A percentile compares a stretch with the other conserved stretches of the same genome.
Evolutionary conservation across 2,329 filamentous ascomycete species (phyloP).

Genomic region (Byssoonygena ceratinophila): DNA sequence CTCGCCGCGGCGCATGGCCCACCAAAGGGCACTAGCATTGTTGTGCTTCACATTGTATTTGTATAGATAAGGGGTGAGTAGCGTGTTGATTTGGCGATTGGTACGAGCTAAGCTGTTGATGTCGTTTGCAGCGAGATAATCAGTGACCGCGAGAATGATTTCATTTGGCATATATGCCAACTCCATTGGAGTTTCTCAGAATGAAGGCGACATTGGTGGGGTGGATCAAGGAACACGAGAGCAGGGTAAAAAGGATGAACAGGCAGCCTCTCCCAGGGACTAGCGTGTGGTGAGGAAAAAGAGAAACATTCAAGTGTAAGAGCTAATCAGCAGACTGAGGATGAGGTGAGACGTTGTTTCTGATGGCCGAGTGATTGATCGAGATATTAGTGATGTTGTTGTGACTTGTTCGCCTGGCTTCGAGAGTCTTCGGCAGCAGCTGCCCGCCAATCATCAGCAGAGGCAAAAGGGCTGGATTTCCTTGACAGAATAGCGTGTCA

Average conservation of each 20-base stretch:
- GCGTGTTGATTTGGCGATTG: constrained; percentile 5
- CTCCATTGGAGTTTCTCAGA: not conserved
- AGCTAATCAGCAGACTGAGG: too few relatives aligned
- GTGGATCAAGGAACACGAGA: not conserved
- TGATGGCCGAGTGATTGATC: too few relatives aligned
- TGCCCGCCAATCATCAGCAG: too few relatives aligned
- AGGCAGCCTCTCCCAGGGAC: too few relatives aligned
- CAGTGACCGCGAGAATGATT: constrained; percentile 8
- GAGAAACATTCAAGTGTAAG: too few relatives aligned
- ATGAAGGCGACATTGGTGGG: not conserved
- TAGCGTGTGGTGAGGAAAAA: too few relatives aligned
- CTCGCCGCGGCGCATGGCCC: constrained; percentile 1
- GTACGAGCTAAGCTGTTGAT: constrained; percentile 5
- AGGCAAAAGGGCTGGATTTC: too few relatives aligned
- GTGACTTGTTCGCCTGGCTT: too few relatives aligned
- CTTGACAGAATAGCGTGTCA: too few relatives aligned
- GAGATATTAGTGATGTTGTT: too few relatives aligned
- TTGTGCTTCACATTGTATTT: constrained; percentile 2
- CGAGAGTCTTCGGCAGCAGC: too few relatives aligned
- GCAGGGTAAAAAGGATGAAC: not conserved
- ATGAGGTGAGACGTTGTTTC: too few relatives aligned
- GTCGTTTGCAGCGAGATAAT: not conserved
- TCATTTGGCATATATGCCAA: constrained; percentile 9
- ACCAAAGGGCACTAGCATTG: not conserved
- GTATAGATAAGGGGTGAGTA: constrained; percentile 5